phyloP scores from a whole-genome alignment of 2,329 filamentous ascomycete genomes.

The Diaporthe helianthi region DNA sequence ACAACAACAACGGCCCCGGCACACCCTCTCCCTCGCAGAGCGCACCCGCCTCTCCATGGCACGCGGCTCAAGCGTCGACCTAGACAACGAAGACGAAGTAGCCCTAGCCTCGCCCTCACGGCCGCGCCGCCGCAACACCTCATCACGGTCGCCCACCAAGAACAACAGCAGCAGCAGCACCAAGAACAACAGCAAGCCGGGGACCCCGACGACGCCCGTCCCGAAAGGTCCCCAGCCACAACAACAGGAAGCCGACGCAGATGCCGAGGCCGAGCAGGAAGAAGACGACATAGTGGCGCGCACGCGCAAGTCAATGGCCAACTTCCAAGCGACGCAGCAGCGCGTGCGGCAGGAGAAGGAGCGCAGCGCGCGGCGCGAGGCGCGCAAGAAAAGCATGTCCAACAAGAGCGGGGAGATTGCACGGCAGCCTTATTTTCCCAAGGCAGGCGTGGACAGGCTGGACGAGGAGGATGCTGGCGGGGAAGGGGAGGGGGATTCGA shows the following conservation, averaged over 20 bases:
- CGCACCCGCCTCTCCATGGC: conserved; percentile 85
- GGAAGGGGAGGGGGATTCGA: conserved; percentile 43
- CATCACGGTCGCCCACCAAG: conserved; percentile 26
- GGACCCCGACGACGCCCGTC: background rate
- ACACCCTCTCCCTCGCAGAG: conserved; percentile 72
- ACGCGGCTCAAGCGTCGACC: conserved; percentile 53
- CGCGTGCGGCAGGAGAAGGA: conserved; percentile 66
- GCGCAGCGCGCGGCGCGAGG: conserved; percentile 54
- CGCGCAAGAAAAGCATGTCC: conserved; percentile 43
- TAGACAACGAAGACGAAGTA: conserved; percentile 37
- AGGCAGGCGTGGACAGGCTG: too few species aligned
- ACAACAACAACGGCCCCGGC: conserved; percentile 53
- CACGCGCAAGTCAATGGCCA: conserved; percentile 67
- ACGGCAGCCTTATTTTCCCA: conserved; percentile 54
- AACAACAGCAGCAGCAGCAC: conserved; percentile 34
- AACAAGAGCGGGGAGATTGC: conserved; percentile 41
- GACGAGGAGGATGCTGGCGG: conserved; percentile 41
- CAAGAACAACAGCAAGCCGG: conserved; percentile 38
- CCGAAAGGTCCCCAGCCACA: background rate
- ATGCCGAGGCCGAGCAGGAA: conserved; percentile 23
- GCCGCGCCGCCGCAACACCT: conserved; percentile 4
- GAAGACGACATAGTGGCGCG: conserved; percentile 62
- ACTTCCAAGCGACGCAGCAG: conserved; percentile 66
- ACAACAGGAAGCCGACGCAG: too few species aligned
- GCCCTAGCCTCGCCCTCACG: background rate